Percentiles rank a stretch among this genome's conserved stretches.
Conservation (phyloP, 441 rosid species). For the Populus hybrid region DNA sequence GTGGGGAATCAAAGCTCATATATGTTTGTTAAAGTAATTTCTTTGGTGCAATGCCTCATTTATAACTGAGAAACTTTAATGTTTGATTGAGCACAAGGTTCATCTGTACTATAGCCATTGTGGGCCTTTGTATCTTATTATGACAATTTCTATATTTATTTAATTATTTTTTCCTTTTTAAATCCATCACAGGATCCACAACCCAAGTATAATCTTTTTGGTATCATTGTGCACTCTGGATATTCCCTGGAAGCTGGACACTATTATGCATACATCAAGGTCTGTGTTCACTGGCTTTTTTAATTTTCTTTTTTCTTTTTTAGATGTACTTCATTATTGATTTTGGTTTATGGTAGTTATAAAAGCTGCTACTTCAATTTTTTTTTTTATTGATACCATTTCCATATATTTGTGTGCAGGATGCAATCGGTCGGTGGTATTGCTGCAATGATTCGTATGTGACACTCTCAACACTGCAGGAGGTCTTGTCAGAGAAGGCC, state of each 20-base stretch:
- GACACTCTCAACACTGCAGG: constrained; percentile 65
- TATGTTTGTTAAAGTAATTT: background rate
- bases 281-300: constrained; percentile 12
- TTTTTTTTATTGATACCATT: constrained; percentile 20
- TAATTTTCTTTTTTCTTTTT: background rate
- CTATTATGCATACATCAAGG: constrained; percentile 97
- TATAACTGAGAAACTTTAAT: background rate
- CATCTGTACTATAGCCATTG: background rate
- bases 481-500: constrained; percentile 88
- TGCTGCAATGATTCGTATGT: constrained; percentile 86
- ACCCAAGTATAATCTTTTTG: constrained; percentile 89
- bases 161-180: constrained; percentile 16
- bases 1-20: background rate
- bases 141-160: background rate
- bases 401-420: constrained; percentile 38
- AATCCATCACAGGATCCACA: constrained; percentile 57
- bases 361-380: background rate
- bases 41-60: background rate
- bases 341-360: background rate
- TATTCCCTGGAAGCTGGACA: constrained; percentile 91
- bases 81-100: constrained; percentile 5
- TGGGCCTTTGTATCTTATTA: background rate
- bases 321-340: background rate
- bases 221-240: constrained; percentile 93
- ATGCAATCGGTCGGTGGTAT: constrained; percentile 83